Evolutionary conservation across 768 basidiomycete species (phyloP).

Genomic region (Boletus vinaceobasis): DNA sequence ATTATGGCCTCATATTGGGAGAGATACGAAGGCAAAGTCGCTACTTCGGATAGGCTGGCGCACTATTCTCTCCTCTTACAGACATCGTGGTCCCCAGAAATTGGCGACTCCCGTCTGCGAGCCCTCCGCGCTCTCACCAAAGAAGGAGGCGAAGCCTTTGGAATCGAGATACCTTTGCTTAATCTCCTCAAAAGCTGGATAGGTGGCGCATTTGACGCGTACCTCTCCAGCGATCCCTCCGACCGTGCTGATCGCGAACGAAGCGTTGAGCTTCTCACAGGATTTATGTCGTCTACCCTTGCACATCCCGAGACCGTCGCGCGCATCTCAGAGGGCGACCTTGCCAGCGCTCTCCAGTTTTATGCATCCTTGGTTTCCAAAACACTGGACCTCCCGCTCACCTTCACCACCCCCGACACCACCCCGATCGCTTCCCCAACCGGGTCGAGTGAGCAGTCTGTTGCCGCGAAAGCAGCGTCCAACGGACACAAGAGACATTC

Average conservation of each 20-base stretch:
- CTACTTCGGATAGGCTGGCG: conserved; percentile 56
- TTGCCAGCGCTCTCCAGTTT: conserved; percentile 55
- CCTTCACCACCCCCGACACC: conserved; percentile 13
- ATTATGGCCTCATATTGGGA: conserved; percentile 69
- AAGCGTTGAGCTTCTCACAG: conserved; percentile 57
- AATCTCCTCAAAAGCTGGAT: conserved; percentile 64
- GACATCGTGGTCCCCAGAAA: conserved; percentile 56
- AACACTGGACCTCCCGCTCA: conserved; percentile 38
- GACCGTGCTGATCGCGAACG: conserved; percentile 61
- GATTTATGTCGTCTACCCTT: conserved; percentile 52
- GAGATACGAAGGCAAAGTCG: conserved; percentile 46
- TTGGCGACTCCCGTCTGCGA: conserved; percentile 69
- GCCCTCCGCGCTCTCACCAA: conserved; percentile 64
- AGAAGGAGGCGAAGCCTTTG: conserved; percentile 56
- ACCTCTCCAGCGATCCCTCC: conserved; percentile 31
- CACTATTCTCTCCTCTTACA: conserved; percentile 63
- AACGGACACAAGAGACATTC: conserved; percentile 55
- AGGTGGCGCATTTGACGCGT: conserved; percentile 57
- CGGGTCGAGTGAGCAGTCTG: conserved; percentile 31
- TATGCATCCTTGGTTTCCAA: conserved; percentile 58
- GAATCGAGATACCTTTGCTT: conserved; percentile 59
- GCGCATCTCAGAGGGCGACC: conserved; percentile 56
- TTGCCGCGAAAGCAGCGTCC: conserved; percentile 18
- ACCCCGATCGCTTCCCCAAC: conserved; percentile 27
- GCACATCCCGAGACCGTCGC: conserved; percentile 52